Base-by-base conservation (phyloP, 192 early-diverging fungal genomes). In the Coemansia sp. region DNA sequence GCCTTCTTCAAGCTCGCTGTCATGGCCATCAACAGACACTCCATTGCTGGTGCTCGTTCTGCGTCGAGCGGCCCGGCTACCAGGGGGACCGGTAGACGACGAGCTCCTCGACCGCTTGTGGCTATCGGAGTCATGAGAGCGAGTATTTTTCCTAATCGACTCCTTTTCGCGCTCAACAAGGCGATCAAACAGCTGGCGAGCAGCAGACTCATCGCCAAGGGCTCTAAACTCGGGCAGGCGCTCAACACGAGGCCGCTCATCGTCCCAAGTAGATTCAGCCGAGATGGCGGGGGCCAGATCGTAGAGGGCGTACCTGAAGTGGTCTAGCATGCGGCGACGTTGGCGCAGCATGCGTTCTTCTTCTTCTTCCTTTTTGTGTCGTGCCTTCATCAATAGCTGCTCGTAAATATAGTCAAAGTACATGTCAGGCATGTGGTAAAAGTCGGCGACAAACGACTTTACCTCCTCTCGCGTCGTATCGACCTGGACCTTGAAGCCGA, bases 161-260 rank as follows among this genome's bases (percentile, higher is more conserved):
- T 26, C 43, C 16, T 59, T 70, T 33, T 81, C 63, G 9, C 91
- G 70, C 48, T 83, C 82, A 20, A 93, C 72, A 18, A 85, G 88
- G 66, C 86, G 86, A 35, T 92, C 87, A 76, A 95, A 97, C 9
- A 88, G 86, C 73, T 88, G 86, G 35, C 86, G 79, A 14, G 90
- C 77, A 57, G 77, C 82, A 7, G 83, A 60, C 51, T 93, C 93
- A 5, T 83, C 80, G 7, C 87, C 88, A 51, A 97, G 60, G 5
- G 83, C 88, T 21, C 71, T 70, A 66, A 84, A 94, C 64, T 93
- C 93, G 3, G 83, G 72, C 45, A 81, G 35, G 1, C 28, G 33
- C 8, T 14, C 18, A 21, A 83, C 66, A 18, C 66, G 57, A 26
- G 64, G 16, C 26, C 67, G 42, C 40, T 88, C 89, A 34, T 74